phyloP scores from a whole-genome alignment of 2,329 filamentous ascomycete species.

The Anthostomella pinea region DNA sequence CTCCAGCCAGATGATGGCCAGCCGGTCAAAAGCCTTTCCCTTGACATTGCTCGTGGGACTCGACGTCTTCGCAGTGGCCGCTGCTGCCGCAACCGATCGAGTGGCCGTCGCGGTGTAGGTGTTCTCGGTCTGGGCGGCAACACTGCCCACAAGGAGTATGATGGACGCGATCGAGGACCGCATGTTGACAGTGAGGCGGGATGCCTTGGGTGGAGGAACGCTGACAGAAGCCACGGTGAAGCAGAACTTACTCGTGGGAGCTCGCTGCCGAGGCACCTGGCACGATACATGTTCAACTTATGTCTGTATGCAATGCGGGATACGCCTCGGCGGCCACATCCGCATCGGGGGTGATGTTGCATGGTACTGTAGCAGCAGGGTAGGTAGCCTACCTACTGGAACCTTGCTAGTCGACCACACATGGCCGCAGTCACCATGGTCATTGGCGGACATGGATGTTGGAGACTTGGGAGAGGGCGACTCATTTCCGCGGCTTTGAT shows the following conservation, averaged over 20 bases:
- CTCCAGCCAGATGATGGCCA: constrained; percentile 74
- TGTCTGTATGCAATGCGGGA: too few relatives aligned
- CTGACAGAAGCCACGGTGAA: constrained; percentile 1
- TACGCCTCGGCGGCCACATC: too few relatives aligned
- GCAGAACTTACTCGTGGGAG: neutral
- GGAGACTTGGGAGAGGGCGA: too few relatives aligned
- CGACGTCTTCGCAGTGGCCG: constrained; percentile 57
- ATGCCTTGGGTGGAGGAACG: constrained; percentile 3
- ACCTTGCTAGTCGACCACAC: too few relatives aligned
- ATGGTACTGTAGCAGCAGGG: too few relatives aligned
- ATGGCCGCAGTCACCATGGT: too few relatives aligned
- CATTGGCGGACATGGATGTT: too few relatives aligned
- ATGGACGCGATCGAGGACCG: constrained; percentile 20
- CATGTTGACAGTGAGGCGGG: constrained; percentile 19
- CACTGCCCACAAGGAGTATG: constrained; percentile 20
- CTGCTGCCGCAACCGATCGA: constrained; percentile 51
- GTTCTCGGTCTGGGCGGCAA: constrained; percentile 15
- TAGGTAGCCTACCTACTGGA: too few relatives aligned
- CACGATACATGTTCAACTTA: too few relatives aligned
- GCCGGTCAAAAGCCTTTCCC: constrained; percentile 70
- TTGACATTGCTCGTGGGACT: constrained; percentile 62
- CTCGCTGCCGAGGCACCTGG: neutral
- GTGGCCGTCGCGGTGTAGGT: constrained; percentile 51
- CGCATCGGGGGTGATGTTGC: neutral
- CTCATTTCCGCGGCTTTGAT: too few relatives aligned